Evolutionary conservation across 2,329 filamentous ascomycete genomes (phyloP).

Genomic region (Aspergillus chevalieri): DNA sequence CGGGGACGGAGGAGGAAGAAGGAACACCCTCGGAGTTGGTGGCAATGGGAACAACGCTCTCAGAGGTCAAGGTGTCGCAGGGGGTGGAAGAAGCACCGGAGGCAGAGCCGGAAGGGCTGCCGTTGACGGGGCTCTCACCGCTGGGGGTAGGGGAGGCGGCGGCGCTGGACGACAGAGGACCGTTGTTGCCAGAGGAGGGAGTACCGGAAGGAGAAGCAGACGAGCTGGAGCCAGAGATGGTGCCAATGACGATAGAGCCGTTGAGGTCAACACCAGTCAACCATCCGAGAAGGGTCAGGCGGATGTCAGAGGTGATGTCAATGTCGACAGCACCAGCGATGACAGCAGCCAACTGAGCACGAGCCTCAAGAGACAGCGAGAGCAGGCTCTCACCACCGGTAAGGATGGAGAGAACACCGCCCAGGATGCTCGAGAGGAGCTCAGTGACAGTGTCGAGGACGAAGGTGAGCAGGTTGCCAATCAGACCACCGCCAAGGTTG

Average conservation of each 20-base stretch:
- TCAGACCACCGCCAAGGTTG: conserved; percentile 20
- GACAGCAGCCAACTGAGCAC: conserved; percentile 32
- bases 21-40: neutral
- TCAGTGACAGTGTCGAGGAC: conserved; percentile 22
- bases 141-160: neutral
- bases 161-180: conserved; percentile 2
- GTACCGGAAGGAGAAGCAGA: conserved; percentile 4
- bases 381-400: conserved; percentile 28
- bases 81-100: conserved; percentile 7
- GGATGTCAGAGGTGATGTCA: conserved; percentile 47
- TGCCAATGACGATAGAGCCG: conserved; percentile 11
- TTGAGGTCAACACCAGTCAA: conserved; percentile 26
- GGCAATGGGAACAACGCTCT: conserved; percentile 7
- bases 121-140: conserved; percentile 1
- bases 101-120: neutral
- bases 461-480: conserved; percentile 25
- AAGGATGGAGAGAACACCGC: conserved; percentile 25
- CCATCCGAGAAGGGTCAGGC: conserved; percentile 44
- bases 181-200: neutral
- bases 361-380: conserved; percentile 25
- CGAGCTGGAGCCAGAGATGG: conserved; percentile 10
- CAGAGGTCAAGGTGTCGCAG: conserved; percentile 12
- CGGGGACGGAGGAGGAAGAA: neutral
- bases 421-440: conserved; percentile 25
- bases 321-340: conserved; percentile 37